Percentiles rank a stretch among this genome's conserved stretches.
phyloP scores from a whole-genome alignment of 2,329 filamentous ascomycete genomes.

The Lachnellula cervina region DNA sequence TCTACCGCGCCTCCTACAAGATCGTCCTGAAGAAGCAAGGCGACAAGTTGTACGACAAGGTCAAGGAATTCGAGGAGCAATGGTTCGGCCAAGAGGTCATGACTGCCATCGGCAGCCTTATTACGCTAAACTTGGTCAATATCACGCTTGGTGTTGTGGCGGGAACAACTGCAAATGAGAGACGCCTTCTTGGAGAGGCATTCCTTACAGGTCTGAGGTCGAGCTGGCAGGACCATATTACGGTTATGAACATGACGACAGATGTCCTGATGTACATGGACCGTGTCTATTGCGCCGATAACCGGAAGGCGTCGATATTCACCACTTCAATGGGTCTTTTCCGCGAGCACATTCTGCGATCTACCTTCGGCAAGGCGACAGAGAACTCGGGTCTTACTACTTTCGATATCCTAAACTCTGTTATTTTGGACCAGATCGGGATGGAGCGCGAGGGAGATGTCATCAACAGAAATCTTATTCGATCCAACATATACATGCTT shows the following conservation, averaged over 20 bases:
- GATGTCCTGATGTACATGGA: slow-evolving; percentile 99
- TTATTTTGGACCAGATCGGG: slow-evolving; percentile 83
- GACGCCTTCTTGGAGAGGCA: slow-evolving; percentile 72
- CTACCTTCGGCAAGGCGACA: slow-evolving; percentile 34
- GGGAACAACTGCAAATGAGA: slow-evolving; percentile 68
- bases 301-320: slow-evolving; percentile 72
- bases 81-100: slow-evolving; percentile 77
- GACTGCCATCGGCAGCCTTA: slow-evolving; percentile 62
- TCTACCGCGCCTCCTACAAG: slow-evolving; percentile 92
- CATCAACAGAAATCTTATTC: slow-evolving; percentile 77
- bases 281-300: slow-evolving; percentile 72
- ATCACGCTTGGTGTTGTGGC: slow-evolving; percentile 52
- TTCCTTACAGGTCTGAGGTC: slow-evolving; percentile 73
- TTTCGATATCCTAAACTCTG: slow-evolving; percentile 70
- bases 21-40: slow-evolving; percentile 88
- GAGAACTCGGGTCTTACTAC: slow-evolving; percentile 47
- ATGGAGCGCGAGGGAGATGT: slow-evolving; percentile 89
- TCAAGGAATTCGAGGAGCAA: slow-evolving; percentile 73
- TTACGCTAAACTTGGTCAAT: slow-evolving; percentile 62
- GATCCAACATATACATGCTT: slow-evolving; percentile 83
- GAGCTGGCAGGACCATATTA: slow-evolving; percentile 84
- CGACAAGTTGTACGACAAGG: slow-evolving; percentile 71
- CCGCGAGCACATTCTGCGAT: slow-evolving; percentile 75
- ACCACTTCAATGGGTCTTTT: slow-evolving; percentile 81
- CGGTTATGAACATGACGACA: slow-evolving; percentile 93